Evolutionary conservation across 768 basidiomycete species (phyloP), one percentile per base, ranked within the genome.

Genomic region (Xerocomellus amylosporus): DNA sequence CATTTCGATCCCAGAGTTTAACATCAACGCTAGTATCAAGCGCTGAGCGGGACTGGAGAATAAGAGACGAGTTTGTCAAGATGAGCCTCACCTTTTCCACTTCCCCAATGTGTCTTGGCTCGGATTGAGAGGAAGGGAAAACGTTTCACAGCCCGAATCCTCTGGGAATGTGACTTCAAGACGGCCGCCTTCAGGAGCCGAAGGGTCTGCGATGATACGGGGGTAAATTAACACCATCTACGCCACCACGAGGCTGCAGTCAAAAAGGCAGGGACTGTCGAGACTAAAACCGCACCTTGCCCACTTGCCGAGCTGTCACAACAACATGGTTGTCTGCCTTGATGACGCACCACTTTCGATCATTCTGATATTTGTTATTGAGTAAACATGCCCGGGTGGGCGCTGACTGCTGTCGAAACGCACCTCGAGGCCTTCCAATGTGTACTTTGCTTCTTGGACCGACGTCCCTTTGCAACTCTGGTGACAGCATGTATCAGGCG

Each of bases 381-480:
- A 51, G 38, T 30, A 36, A 22, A 47, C 44, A 38, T 28, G 46
- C 33, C 33, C 28, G 30, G 10, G 28, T 33, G 12, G 34, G 44
- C 33, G 17, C 30, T 31, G 8, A 24, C 26, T 22, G 28, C 33
- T 1, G 22, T 43, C 24, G 26, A 38, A 54, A 67, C 74, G 42
- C 52, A 87, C 88, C 77, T 88, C 82, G 4, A 91, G 68, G 26
- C 88, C 88, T 58, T 83, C 75, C 14, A 77, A 74, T 8, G 81
- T 85, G 60, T 83, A 89, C 28, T 66, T 77, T 8, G 78, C 79
- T 40, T 74, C 74, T 46, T 75, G 72, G 1, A 89, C 80, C 26
- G 86, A 81, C 2, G 77, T 85, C 24, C 86, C 88, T 46, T 79
- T 80, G 61, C 88, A 90, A 60, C 88, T 90, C 88, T 91, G 22